phyloP scores from a whole-genome alignment of 2,329 filamentous ascomycete genomes.

The Pseudogymnoascus destructans region DNA sequence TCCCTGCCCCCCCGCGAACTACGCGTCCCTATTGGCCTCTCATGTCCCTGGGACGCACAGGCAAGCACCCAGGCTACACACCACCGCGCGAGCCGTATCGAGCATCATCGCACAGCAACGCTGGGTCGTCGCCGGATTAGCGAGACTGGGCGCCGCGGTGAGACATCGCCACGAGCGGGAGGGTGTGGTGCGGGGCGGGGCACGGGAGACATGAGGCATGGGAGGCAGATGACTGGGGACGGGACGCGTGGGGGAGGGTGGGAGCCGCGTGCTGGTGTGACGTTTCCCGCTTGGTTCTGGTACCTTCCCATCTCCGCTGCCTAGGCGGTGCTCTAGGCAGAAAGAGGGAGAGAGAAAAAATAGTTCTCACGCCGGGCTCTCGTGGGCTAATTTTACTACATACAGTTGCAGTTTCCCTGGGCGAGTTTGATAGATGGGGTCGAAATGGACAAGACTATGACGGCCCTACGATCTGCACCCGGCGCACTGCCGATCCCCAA shows the following conservation, averaged over 20 bases:
- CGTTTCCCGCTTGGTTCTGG: background rate
- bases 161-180: background rate
- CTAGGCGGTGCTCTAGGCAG: background rate
- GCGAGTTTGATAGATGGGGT: background rate
- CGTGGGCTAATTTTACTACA: background rate
- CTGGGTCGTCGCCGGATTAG: background rate
- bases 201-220: background rate
- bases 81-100: background rate
- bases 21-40: background rate
- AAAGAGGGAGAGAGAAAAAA: background rate
- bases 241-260: background rate
- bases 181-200: conserved; percentile 2
- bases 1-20: background rate
- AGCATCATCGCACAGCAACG: background rate
- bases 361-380: background rate
- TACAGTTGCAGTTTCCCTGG: background rate
- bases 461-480: background rate
- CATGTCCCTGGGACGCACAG: background rate
- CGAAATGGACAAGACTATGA: background rate
- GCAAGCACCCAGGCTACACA: background rate
- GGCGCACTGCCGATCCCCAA: background rate
- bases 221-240: conserved; percentile 7
- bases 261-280: background rate
- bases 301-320: background rate
- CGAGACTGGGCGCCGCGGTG: background rate